These are phyloP conservation scores for Stemphylium beticola DNA, from an alignment of 2,329 filamentous ascomycete genomes.

Conservation along the genomic window DNA sequence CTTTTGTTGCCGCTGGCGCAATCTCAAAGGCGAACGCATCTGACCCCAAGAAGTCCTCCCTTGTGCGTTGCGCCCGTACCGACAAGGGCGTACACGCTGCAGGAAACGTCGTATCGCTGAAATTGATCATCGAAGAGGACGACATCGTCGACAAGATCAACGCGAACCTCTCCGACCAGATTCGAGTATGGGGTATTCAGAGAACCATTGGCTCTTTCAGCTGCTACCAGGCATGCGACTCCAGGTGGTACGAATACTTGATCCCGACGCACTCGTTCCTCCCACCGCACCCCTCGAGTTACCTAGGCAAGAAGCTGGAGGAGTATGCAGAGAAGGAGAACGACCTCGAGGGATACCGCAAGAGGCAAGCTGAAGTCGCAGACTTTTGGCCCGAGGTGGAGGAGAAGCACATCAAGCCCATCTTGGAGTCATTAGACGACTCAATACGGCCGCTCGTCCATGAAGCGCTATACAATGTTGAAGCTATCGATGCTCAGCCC, in stretches of 20 bases:
- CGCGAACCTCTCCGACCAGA: constrained; percentile 80
- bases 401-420: constrained; percentile 77
- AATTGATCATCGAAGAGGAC: constrained; percentile 91
- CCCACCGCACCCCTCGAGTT: constrained; percentile 89
- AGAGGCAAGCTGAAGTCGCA: constrained; percentile 76
- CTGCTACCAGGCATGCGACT: constrained; percentile 94
- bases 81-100: constrained; percentile 98
- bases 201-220: constrained; percentile 90
- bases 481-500: constrained; percentile 34
- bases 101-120: constrained; percentile 92
- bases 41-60: constrained; percentile 93
- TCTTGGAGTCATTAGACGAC: constrained; percentile 66
- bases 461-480: constrained; percentile 61
- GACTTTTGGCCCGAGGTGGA: constrained; percentile 85
- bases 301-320: constrained; percentile 81
- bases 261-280: constrained; percentile 92
- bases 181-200: constrained; percentile 92
- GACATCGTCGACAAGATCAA: constrained; percentile 94
- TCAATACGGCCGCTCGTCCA: constrained; percentile 68
- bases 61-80: constrained; percentile 91
- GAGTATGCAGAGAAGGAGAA: constrained; percentile 76
- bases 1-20: constrained; percentile 87
- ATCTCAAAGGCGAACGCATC: constrained; percentile 97
- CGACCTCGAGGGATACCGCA: constrained; percentile 70
- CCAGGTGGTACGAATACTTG: constrained; percentile 95